These are phyloP conservation scores for Cyberlindnera suaveolens DNA, from an alignment of 805 yeast genomes.

Conservation along the genomic window DNA sequence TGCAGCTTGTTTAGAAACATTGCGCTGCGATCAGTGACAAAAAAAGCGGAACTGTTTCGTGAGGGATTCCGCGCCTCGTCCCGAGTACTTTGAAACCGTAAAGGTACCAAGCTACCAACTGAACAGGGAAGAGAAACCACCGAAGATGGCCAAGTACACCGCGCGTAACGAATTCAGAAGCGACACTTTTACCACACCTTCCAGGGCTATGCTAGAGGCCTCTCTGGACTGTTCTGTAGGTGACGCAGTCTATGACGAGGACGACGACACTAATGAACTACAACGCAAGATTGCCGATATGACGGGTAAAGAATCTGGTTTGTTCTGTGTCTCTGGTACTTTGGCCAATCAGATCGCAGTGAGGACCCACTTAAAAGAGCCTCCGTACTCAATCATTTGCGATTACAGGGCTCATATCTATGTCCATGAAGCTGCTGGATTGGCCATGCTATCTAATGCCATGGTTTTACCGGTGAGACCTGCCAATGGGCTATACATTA, in stretches of 20 bases:
- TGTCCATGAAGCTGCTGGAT: slow-evolving; percentile 84
- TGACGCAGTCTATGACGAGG: slow-evolving; percentile 88
- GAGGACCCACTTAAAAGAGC: slow-evolving; percentile 68
- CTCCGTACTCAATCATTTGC: slow-evolving; percentile 81
- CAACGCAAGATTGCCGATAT: slow-evolving; percentile 59
- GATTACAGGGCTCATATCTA: slow-evolving; percentile 84
- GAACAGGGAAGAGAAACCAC: too few relatives aligned
- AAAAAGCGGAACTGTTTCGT: background rate
- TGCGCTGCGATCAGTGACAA: background rate
- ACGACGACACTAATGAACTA: slow-evolving; percentile 56
- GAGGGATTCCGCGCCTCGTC: too few relatives aligned
- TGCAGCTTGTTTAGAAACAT: background rate
- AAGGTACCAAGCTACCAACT: too few relatives aligned
- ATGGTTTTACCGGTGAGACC: slow-evolving; percentile 86
- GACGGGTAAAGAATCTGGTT: slow-evolving; percentile 75
- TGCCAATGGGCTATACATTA: slow-evolving; percentile 65
- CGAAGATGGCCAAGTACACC: slow-evolving; percentile 1
- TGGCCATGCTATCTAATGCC: slow-evolving; percentile 85
- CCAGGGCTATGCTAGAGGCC: slow-evolving; percentile 63
- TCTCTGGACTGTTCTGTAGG: slow-evolving; percentile 58
- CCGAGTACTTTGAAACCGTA: too few relatives aligned
- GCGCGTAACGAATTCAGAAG: slow-evolving; percentile 52
- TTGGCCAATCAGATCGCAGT: slow-evolving; percentile 84
- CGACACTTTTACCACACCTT: slow-evolving; percentile 90
- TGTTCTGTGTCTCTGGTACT: slow-evolving; percentile 86